Conservation (phyloP, 805 yeast species). For the Saccharomycopsis fodiens region DNA sequence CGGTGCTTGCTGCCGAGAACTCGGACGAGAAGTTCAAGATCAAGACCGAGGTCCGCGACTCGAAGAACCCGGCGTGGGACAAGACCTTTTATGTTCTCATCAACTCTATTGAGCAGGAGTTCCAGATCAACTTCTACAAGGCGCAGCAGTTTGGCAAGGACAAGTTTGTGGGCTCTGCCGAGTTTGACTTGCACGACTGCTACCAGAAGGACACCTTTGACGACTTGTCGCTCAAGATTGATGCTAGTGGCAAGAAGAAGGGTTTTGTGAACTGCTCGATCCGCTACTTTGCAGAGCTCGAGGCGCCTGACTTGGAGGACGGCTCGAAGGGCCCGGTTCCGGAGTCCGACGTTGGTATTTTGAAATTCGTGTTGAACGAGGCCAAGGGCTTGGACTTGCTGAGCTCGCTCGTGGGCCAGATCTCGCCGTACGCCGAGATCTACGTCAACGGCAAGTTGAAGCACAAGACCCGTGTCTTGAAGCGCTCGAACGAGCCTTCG, state of each 20-base stretch:
- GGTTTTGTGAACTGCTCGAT: constrained; percentile 49
- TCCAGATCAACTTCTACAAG: constrained; percentile 28
- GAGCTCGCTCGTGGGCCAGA: constrained; percentile 36
- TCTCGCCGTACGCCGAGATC: constrained; percentile 63
- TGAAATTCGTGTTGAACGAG: constrained; percentile 54
- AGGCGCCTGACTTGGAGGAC: constrained; percentile 19
- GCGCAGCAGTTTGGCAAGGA: constrained; percentile 9
- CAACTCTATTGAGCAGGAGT: constrained; percentile 46
- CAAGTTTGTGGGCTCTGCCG: constrained; percentile 17
- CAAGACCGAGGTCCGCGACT: constrained; percentile 49
- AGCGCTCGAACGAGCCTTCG: constrained; percentile 63
- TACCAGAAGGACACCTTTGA: constrained; percentile 41
- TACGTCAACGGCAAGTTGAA: constrained; percentile 48
- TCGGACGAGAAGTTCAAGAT: constrained; percentile 31
- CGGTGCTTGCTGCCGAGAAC: constrained; percentile 38
- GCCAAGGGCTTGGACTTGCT: constrained; percentile 51
- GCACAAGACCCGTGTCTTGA: constrained; percentile 53
- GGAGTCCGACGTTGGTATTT: constrained; percentile 66
- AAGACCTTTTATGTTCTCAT: constrained; percentile 58
- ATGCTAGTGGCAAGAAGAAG: constrained; percentile 22
- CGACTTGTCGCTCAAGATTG: constrained; percentile 25
- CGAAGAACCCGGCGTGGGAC: constrained; percentile 56
- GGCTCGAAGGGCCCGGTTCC: constrained; percentile 28
- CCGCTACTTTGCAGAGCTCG: constrained; percentile 23
- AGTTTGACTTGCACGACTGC: constrained; percentile 44